Evolutionary conservation across 345 rosid genomes (phyloP).

Genomic region (Brassica incana): DNA sequence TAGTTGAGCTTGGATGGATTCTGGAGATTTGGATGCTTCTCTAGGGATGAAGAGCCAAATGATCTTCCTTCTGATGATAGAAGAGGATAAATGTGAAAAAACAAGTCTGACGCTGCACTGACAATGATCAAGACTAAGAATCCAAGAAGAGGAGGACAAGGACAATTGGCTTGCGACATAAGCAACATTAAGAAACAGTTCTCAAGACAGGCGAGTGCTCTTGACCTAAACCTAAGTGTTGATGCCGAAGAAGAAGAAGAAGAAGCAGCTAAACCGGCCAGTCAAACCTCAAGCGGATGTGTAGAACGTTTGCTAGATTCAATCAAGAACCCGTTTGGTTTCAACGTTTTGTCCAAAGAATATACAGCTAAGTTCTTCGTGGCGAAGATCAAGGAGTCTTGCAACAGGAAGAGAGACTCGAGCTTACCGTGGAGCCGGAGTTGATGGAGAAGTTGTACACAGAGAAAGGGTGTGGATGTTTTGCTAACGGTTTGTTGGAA

Average conservation of each 20-base stretch:
- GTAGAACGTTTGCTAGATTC: constrained; percentile 42
- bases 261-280: not conserved
- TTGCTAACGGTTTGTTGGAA: constrained; percentile 53
- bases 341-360: constrained; percentile 40
- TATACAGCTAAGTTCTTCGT: constrained; percentile 32
- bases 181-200: constrained; percentile 44
- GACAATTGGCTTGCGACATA: constrained; percentile 31
- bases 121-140: constrained; percentile 41
- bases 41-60: too few relatives aligned
- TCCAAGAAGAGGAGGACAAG: constrained; percentile 38
- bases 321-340: constrained; percentile 54
- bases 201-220: constrained; percentile 60
- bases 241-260: constrained; percentile 43
- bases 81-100: too few relatives aligned
- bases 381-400: constrained; percentile 42
- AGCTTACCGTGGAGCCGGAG: constrained; percentile 55
- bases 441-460: constrained; percentile 49
- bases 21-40: too few relatives aligned
- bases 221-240: constrained; percentile 71
- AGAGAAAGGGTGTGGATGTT: constrained; percentile 27
- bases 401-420: constrained; percentile 42
- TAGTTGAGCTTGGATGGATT: too few relatives aligned
- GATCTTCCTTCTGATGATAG: too few relatives aligned
- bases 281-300: not conserved
- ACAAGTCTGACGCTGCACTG: constrained; percentile 22